Evolutionary conservation across 1,284 basidiomycete species (phyloP).

Genomic region (Porodaedalea pini): DNA sequence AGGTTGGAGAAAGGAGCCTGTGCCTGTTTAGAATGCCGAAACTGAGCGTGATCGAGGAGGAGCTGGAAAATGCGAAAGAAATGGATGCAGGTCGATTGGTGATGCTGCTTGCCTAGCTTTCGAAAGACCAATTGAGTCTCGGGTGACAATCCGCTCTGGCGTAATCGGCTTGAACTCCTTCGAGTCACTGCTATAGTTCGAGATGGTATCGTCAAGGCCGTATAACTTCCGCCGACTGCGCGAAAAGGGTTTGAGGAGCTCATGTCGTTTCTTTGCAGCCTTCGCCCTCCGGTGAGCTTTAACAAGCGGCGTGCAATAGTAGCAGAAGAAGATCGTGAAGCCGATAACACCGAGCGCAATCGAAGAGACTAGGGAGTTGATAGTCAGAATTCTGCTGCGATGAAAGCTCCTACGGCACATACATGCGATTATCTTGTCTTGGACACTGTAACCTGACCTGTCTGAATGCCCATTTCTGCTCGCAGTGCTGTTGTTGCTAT

Average conservation of each 20-base stretch:
- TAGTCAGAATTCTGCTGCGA: no score
- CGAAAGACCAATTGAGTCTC: constrained; percentile 4
- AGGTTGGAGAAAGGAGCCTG: neutral
- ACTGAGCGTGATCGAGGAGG: neutral
- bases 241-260: neutral
- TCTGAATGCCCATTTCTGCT: no score
- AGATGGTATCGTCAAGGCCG: neutral
- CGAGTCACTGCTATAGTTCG: neutral
- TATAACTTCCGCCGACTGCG: neutral
- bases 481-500: no score
- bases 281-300: constrained; percentile 1
- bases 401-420: neutral
- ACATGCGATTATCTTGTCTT: constrained; percentile 9
- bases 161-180: neutral
- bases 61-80: neutral
- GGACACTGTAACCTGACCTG: no score
- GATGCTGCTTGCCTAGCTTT: neutral
- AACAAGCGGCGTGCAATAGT: constrained; percentile 7
- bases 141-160: constrained; percentile 1
- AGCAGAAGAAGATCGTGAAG: constrained; percentile 12
- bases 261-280: neutral
- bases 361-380: constrained; percentile 7
- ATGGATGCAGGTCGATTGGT: constrained; percentile 7
- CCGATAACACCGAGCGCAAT: constrained; percentile 8
- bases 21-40: neutral